Evolutionary conservation across 208 protist genomes (phyloP), one percentile per base, ranked within the genome.

Genomic region (Acanthamoeba rhysodes): DNA sequence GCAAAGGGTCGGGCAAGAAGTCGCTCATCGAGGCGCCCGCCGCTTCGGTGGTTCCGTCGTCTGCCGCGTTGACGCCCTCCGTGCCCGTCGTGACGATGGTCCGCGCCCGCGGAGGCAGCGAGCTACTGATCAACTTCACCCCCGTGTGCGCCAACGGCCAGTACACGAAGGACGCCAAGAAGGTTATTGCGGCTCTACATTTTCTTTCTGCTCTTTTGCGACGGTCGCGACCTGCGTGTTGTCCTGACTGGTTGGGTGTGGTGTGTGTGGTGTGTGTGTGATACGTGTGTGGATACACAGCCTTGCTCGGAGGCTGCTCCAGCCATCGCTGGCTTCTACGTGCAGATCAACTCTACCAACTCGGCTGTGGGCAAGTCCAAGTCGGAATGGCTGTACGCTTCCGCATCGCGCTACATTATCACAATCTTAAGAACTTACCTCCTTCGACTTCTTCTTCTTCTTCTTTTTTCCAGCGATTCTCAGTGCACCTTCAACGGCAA

Each of bases 401-500:
- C 29, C 62, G n/a, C 41, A 45, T 5, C 1, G 1, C 41, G 5
- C 41, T 5, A 45, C 1, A 45, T 45, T 5, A 45, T 45, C 41
- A 5, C 3, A 5, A 1, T 45, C 41, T 45, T 45, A 45, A 45
- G 1, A 45, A n/a, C 82, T 64, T 22, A 78, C 32, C 70, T 59
- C 53, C 53, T 20, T 87, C 78, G 78, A n/a, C n/a, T n/a, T n/a
- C n/a, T n/a, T n/a, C n/a, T n/a, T n/a, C n/a, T n/a, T n/a, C n/a
- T n/a, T n/a, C n/a, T n/a, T n/a, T n/a, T n/a, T n/a, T n/a, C n/a
- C n/a, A n/a, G n/a, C n/a, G n/a, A n/a, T 53, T 34, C 24, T 6
- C 20, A 41, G 37, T 87, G 78, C 41, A 50, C 8, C 9, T 87
- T 87, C 78, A 53, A 87, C 14, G 78, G 78, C 78, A 53, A 87